Conservation (phyloP, 139 green algal species). For the Auxenochlorella pyrenoidosa region DNA sequence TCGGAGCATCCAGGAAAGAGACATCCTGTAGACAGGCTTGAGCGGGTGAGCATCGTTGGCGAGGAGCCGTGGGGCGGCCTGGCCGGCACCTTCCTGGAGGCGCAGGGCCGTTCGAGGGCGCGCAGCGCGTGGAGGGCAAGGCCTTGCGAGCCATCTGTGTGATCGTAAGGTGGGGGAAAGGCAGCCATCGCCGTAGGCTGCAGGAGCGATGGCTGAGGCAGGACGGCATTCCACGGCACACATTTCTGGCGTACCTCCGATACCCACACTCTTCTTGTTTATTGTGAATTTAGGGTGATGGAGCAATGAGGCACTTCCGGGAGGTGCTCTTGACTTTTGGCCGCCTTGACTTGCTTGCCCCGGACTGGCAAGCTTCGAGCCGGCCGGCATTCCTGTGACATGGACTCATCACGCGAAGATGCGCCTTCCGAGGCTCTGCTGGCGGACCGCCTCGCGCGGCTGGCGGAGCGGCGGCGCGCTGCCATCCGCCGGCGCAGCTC, state of each 20-base stretch:
- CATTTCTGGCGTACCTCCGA: no score
- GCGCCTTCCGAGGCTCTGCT: background rate
- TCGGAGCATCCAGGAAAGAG: background rate
- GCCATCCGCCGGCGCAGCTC: background rate
- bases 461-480: conserved; percentile 13
- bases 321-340: no score
- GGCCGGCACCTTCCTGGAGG: background rate
- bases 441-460: background rate
- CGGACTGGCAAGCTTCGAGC: no score
- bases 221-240: no score
- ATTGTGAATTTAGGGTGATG: no score
- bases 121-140: background rate
- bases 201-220: no score
- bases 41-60: background rate
- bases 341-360: no score
- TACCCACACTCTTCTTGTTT: no score
- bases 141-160: no score
- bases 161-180: no score
- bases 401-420: background rate
- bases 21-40: background rate
- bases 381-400: background rate
- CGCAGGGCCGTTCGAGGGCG: background rate
- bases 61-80: background rate
- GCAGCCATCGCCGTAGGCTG: no score
- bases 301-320: no score